These are phyloP conservation scores for Candida ortonii DNA, from an alignment of 805 yeast species.

Conservation along the genomic window DNA sequence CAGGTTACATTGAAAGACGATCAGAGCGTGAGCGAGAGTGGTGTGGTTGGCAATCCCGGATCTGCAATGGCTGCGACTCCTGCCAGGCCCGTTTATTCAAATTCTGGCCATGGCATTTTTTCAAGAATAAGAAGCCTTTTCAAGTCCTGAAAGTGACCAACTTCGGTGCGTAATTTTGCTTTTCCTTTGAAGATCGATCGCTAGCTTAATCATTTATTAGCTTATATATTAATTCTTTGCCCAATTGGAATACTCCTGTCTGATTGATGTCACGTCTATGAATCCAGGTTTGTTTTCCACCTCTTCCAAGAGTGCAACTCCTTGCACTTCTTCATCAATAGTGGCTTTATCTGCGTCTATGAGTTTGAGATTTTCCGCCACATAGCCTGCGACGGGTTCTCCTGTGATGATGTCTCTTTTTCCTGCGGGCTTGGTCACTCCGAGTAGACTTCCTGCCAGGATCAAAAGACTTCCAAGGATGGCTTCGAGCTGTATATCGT, in stretches of 20 bases:
- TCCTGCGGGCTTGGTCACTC: constrained; percentile 27
- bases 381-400: constrained; percentile 28
- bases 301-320: constrained; percentile 40
- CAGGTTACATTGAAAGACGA: constrained; percentile 29
- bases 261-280: constrained; percentile 44
- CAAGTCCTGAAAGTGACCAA: constrained; percentile 8
- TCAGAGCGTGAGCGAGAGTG: constrained; percentile 16
- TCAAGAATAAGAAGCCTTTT: constrained; percentile 27
- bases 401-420: constrained; percentile 27
- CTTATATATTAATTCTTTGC: constrained; percentile 7
- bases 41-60: constrained; percentile 2
- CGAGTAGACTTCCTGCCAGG: constrained; percentile 37
- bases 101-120: constrained; percentile 14
- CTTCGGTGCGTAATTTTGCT: constrained; percentile 1
- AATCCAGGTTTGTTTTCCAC: constrained; percentile 52
- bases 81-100: constrained; percentile 2
- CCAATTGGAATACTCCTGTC: constrained; percentile 45
- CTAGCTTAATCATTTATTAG: background rate
- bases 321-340: constrained; percentile 44
- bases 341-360: constrained; percentile 50
- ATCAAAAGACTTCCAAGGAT: constrained; percentile 44
- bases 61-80: constrained; percentile 1
- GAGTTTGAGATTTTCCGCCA: constrained; percentile 39
- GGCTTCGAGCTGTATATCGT: constrained; percentile 52
- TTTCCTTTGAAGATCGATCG: constrained; percentile 4